Evolutionary conservation across 305 asterid species (phyloP), one percentile per base, ranked within the genome.

Genomic region (Solanum hybrid): DNA sequence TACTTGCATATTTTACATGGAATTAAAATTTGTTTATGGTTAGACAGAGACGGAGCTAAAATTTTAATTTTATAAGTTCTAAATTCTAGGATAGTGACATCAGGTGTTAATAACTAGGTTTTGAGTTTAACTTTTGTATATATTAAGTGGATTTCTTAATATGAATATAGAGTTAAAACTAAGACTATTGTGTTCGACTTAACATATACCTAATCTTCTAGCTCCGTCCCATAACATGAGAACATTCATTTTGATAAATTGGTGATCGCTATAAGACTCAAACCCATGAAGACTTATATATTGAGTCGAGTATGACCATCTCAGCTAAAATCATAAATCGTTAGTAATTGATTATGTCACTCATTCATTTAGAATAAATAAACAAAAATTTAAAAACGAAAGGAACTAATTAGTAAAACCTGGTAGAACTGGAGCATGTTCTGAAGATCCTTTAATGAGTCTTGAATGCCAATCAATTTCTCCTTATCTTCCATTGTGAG

Each of bases 401-500:
- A 38, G 3, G 26, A 17, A 64, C 4, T 22, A 34, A 64, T 13
- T 10, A 26, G 37, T 27, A 40, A 16, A 51, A 94, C 97, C 94
- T 94, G 92, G 69, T 92, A 92, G 86, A 79, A 91, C 31, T 92
- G n/a, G 27, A 94, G 93, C 90, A 89, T 71, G 90, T 89, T 64
- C 42, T 92, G 92, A 36, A 95, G 89, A 42, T 95, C 93, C 86
- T 91, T 91, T 32, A 94, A 92, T 37, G 96, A 94, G 79, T 94
- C 93, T 69, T 91, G 89, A 6, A 94, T 88, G 6, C 87, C 91
- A 60, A 91, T 88, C 92, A 95, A 88, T 89, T 90, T 91, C 91
- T 85, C 93, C 86, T 87, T 92, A 64, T 92, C 94, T 64, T 93
- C 95, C 87, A 75, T 60, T 12, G 78, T 87, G 66, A 87, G 51